Evolutionary conservation across 2,329 filamentous ascomycete species (phyloP).

Genomic region (Sporothrix humicola): DNA sequence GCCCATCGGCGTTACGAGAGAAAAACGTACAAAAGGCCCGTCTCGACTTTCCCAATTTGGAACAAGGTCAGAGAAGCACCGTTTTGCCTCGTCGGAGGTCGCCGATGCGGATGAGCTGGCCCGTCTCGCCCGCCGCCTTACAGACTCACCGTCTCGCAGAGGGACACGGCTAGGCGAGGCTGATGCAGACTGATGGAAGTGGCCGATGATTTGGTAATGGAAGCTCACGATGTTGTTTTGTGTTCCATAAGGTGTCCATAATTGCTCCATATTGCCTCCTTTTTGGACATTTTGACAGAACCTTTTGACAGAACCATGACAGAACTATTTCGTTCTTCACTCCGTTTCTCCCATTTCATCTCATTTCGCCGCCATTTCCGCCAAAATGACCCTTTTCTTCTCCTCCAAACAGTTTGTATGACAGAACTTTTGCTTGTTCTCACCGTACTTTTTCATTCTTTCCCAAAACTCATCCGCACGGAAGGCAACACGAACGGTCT

Average conservation of each 20-base stretch:
- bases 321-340: no score
- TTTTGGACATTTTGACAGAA: neutral
- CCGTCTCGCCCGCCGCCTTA: constrained; percentile 6
- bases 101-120: constrained; percentile 6
- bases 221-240: neutral
- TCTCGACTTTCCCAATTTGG: constrained; percentile 16
- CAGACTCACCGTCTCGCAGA: neutral
- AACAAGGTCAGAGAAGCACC: neutral
- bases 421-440: neutral
- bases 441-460: neutral
- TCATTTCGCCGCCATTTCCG: neutral
- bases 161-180: neutral
- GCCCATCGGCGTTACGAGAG: constrained; percentile 21
- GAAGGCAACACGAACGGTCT: neutral
- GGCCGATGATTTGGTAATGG: constrained; percentile 32
- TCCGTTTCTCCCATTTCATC: no score
- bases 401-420: neutral
- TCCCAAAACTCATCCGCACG: no score
- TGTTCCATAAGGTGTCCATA: no score
- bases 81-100: constrained; percentile 30
- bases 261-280: constrained; percentile 39
- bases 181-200: constrained; percentile 12
- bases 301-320: neutral
- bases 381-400: neutral
- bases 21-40: constrained; percentile 1